Conservation (phyloP, 2,329 filamentous ascomycete genomes). For the Cylindrodendrum hubeiense region DNA sequence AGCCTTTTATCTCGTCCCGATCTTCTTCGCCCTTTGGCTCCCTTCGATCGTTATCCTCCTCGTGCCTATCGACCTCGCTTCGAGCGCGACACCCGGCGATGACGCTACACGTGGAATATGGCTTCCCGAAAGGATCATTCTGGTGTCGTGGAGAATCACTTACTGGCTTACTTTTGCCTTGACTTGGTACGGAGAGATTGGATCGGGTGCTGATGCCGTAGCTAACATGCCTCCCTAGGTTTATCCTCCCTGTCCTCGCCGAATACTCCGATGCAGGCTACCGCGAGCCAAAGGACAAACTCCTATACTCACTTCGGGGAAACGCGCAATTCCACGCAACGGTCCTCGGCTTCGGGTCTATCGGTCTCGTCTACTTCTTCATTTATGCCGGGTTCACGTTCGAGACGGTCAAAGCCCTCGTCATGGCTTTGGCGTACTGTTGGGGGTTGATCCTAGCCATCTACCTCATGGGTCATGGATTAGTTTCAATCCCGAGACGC, state of each 20-base stretch:
- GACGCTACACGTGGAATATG: conserved; percentile 83
- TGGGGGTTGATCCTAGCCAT: conserved; percentile 94
- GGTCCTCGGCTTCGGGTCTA: conserved; percentile 75
- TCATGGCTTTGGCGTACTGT: conserved; percentile 95
- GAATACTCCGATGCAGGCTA: conserved; percentile 97
- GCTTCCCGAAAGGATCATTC: conserved; percentile 81
- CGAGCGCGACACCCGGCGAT: conserved; percentile 80
- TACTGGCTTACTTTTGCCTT: conserved; percentile 98
- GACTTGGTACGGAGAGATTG: conserved; percentile 77
- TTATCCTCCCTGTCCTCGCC: conserved; percentile 90
- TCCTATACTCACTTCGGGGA: conserved; percentile 85
- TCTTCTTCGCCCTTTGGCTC: conserved; percentile 95
- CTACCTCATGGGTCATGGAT: conserved; percentile 96
- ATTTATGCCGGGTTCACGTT: conserved; percentile 80
- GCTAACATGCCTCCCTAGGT: conserved; percentile 63
- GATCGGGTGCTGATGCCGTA: neutral
- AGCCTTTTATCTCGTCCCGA: conserved; percentile 88
- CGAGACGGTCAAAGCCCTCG: conserved; percentile 80
- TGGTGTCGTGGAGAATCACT: conserved; percentile 93
- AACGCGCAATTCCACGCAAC: conserved; percentile 93
- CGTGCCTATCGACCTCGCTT: conserved; percentile 95
- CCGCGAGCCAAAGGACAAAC: conserved; percentile 82
- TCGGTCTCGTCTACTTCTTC: conserved; percentile 87
- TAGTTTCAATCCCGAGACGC: conserved; percentile 89
- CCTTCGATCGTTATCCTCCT: conserved; percentile 92